These are phyloP conservation scores for Ceratocystis albifundus DNA, from an alignment of 2,329 filamentous ascomycete species.

Conservation along the genomic window DNA sequence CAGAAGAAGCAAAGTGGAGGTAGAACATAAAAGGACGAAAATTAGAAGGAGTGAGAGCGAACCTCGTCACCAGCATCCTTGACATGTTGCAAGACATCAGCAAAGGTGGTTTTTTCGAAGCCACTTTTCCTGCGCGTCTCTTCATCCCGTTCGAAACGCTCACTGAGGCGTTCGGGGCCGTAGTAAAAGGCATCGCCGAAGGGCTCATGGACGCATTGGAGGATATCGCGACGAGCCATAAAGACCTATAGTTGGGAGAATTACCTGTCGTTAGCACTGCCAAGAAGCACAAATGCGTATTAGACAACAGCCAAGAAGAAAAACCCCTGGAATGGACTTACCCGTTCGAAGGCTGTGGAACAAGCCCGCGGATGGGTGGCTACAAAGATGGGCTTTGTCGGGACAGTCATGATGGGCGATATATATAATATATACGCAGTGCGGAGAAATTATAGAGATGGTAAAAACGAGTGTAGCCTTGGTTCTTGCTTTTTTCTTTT, in stretches of 20 bases:
- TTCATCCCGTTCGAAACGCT: conserved; percentile 62
- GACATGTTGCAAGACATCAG: conserved; percentile 65
- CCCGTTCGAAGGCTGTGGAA: conserved; percentile 93
- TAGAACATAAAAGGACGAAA: not conserved
- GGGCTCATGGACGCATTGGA: conserved; percentile 84
- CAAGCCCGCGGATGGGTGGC: conserved; percentile 90
- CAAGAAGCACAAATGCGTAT: conserved; percentile 8
- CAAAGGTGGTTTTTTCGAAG: conserved; percentile 58
- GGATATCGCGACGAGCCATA: conserved; percentile 76
- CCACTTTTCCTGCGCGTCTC: conserved; percentile 48
- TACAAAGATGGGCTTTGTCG: conserved; percentile 65
- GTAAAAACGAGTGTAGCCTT: not conserved
- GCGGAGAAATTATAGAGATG: too few species aligned
- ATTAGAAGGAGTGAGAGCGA: conserved; percentile 1
- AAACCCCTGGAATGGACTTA: conserved; percentile 33
- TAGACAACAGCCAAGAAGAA: conserved; percentile 28
- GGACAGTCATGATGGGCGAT: conserved; percentile 41
- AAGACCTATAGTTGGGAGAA: conserved; percentile 54
- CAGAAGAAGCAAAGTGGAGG: conserved; percentile 11
- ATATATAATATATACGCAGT: not conserved
- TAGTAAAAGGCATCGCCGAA: conserved; percentile 97
- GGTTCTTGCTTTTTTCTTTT: not conserved
- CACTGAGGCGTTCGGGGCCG: conserved; percentile 75
- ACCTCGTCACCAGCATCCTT: conserved; percentile 64
- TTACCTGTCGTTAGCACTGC: not conserved